phyloP scores from a whole-genome alignment of 1,139 yeast genomes.

The Taiozyma onychis region DNA sequence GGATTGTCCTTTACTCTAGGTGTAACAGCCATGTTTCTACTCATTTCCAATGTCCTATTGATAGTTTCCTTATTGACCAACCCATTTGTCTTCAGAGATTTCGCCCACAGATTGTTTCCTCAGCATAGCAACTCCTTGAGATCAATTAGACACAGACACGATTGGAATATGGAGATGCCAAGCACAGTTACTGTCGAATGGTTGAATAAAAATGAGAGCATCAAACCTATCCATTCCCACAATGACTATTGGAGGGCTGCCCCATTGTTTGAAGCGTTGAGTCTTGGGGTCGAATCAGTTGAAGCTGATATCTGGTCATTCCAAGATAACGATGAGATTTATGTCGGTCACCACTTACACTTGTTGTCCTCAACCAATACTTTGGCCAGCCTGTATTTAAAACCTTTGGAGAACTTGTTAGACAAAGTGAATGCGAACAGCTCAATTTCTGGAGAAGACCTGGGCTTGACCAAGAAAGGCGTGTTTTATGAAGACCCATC shows the following conservation, averaged over 20 bases:
- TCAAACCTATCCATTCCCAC: slow-evolving; percentile 51
- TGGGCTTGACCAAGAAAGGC: slow-evolving; percentile 26
- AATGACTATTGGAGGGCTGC: slow-evolving; percentile 67
- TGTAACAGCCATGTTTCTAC: not conserved
- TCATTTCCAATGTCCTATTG: not conserved
- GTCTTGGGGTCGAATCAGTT: slow-evolving; percentile 52
- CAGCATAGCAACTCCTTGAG: not conserved
- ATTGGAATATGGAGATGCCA: not conserved
- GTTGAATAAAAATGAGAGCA: slow-evolving; percentile 10
- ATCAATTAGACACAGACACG: not conserved
- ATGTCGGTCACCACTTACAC: slow-evolving; percentile 59
- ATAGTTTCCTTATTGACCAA: not conserved
- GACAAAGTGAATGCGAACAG: slow-evolving; percentile 31
- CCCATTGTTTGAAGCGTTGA: slow-evolving; percentile 60
- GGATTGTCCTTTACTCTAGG: not conserved
- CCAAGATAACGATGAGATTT: slow-evolving; percentile 36
- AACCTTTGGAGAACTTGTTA: slow-evolving; percentile 45
- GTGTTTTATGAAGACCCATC: slow-evolving; percentile 37
- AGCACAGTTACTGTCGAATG: not conserved
- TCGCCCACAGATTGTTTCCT: not conserved
- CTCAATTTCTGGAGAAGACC: not conserved
- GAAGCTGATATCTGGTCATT: slow-evolving; percentile 66
- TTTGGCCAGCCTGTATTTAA: slow-evolving; percentile 46
- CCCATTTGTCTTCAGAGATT: not conserved
- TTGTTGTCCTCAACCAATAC: slow-evolving; percentile 41